Evolutionary conservation across 192 early-diverging fungal genomes (phyloP), one percentile per base, ranked within the genome.

Genomic region (Podila clonocystis): DNA sequence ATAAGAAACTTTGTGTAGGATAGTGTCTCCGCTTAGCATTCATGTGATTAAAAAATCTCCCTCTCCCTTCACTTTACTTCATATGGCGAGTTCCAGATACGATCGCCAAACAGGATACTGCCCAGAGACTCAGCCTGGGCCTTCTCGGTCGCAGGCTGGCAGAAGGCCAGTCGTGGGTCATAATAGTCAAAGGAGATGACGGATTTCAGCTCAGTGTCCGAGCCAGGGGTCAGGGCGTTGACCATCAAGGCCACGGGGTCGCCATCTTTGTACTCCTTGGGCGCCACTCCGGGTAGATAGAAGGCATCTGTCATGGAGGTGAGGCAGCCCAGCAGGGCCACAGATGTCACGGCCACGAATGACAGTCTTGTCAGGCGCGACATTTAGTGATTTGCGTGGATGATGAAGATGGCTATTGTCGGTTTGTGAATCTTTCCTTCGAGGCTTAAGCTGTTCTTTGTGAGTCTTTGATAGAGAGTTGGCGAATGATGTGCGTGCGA

Each of bases 71-170:
- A 74, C 83, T 33, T 76, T 82, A 98, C 89, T 83, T 95, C 70
- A 67, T 94, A 96, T 8, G 86, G 89, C 9, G 96, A 97, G 52
- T 83, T 92, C 67, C 91, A 96, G 73, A 99, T 93, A 50, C 97
- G 89, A 73, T 99, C 97, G 6, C 97, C 97, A 93, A 99, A 99
- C 34, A 99, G 82, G 69, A 99, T 97, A 68, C 90, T 92, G 55
- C 97, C 97, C 65, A 99, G 87, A 0, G 89, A 92, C 83, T 98
- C 97, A 22, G 92, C 82, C 63, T 91, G 87, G 11, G 88, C 86
- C 82, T 91, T 84, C 41, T 69, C 45, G 11, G 62, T 63, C 24
- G 65, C 49, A 6, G 95, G 96, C 65, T 75, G 73, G 82, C 97
- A 98, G 74, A 97, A 95, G 74, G 93, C 93, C 82, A 98, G 96